Evolutionary conservation across 1,284 basidiomycete species (phyloP).

Genomic region (Trichosporon faecale): DNA sequence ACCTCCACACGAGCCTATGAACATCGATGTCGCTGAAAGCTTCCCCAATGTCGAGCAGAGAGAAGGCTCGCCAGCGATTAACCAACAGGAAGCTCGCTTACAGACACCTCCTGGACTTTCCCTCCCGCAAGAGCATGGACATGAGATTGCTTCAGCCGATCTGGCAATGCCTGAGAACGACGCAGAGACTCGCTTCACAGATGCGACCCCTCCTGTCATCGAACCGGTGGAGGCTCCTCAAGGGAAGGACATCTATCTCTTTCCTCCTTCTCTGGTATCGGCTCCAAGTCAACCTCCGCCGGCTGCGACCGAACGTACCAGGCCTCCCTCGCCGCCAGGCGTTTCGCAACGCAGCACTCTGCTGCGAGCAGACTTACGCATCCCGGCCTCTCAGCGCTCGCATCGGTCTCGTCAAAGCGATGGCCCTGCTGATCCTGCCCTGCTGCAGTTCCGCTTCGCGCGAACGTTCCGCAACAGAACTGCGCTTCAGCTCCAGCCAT

Average conservation of each 20-base stretch:
- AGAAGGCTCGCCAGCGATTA: not conserved
- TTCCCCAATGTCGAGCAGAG: not conserved
- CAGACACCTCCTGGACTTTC: not conserved
- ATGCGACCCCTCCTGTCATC: too few relatives aligned
- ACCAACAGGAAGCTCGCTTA: not conserved
- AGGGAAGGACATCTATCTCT: not conserved
- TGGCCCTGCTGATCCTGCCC: constrained; percentile 31
- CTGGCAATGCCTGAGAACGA: not conserved
- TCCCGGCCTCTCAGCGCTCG: not conserved
- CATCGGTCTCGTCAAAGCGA: not conserved
- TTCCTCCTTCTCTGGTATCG: not conserved
- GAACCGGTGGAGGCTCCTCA: too few relatives aligned
- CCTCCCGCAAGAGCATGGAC: not conserved
- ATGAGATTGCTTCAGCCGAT: not conserved
- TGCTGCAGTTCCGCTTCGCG: constrained; percentile 44
- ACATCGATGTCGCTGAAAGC: not conserved
- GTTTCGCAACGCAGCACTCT: constrained; percentile 4
- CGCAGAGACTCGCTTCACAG: not conserved
- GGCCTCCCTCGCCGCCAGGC: not conserved
- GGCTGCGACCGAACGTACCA: not conserved
- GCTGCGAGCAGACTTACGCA: not conserved
- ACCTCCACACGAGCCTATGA: not conserved
- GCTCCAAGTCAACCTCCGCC: not conserved
- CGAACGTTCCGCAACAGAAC: constrained; percentile 51
- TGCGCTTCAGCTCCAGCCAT: constrained; percentile 49